These are phyloP conservation scores for Epichloe aotearoae DNA, from an alignment of 2,329 filamentous ascomycete species.

Conservation along the genomic window DNA sequence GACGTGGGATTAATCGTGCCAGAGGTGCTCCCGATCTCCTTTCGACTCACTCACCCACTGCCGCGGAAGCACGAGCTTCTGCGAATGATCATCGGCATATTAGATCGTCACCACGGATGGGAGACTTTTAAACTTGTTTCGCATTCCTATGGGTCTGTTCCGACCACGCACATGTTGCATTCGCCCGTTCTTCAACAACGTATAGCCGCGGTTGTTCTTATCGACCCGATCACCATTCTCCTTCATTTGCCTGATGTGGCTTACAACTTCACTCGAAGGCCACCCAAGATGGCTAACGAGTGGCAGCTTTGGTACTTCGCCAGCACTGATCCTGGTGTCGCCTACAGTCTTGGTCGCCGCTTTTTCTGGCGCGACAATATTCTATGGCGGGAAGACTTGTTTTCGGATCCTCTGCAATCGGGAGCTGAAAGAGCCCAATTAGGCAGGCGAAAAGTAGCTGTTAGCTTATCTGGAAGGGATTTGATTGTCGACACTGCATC, in stretches of 20 bases:
- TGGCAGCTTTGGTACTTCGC: slow-evolving; percentile 61
- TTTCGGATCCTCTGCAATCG: slow-evolving; percentile 8
- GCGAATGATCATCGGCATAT: slow-evolving; percentile 39
- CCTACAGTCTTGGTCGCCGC: slow-evolving; percentile 48
- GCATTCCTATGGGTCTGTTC: slow-evolving; percentile 52
- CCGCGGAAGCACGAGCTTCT: slow-evolving; percentile 40
- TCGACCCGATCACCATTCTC: slow-evolving; percentile 53
- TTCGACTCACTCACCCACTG: slow-evolving; percentile 43
- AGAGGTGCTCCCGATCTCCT: slow-evolving; percentile 53
- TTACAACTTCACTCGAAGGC: slow-evolving; percentile 53
- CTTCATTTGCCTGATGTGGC: slow-evolving; percentile 58
- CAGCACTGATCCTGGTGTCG: slow-evolving; percentile 51
- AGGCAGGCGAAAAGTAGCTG: slow-evolving; percentile 31
- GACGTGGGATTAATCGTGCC: slow-evolving; percentile 50
- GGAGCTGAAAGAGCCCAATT: not conserved
- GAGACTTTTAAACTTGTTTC: slow-evolving; percentile 45
- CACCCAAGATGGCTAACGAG: slow-evolving; percentile 47
- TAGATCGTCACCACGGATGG: slow-evolving; percentile 42
- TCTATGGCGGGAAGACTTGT: slow-evolving; percentile 54
- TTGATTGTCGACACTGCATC: slow-evolving; percentile 49
- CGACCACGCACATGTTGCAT: slow-evolving; percentile 48
- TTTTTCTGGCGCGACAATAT: slow-evolving; percentile 64
- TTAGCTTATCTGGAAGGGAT: slow-evolving; percentile 46
- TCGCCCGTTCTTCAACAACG: slow-evolving; percentile 33
- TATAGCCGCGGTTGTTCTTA: slow-evolving; percentile 33